Conservation (phyloP, 371 early-diverging fungal genomes). For the Dipsacomyces acuminosporus region DNA sequence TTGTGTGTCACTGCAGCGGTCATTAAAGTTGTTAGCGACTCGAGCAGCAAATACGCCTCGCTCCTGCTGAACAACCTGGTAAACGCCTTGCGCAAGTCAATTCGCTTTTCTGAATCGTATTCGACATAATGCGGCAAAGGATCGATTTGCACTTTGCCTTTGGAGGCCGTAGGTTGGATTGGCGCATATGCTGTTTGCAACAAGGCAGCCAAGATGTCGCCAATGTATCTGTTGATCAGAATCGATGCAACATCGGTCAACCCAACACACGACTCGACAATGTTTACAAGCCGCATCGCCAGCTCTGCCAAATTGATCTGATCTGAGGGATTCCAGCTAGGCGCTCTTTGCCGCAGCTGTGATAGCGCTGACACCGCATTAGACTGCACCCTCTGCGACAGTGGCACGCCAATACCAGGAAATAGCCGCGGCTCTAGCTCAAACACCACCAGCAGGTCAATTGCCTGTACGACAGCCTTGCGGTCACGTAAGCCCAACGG, state of each 20-base stretch:
- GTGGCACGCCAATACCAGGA: conserved; percentile 64
- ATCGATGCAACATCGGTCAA: conserved; percentile 55
- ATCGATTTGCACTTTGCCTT: not conserved
- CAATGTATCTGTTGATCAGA: conserved; percentile 53
- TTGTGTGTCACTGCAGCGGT: conserved; percentile 53
- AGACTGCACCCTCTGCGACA: conserved; percentile 55
- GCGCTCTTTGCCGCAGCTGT: conserved; percentile 8
- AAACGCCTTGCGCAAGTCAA: conserved; percentile 48
- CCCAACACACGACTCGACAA: conserved; percentile 28
- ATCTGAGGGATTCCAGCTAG: not conserved
- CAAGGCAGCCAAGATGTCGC: conserved; percentile 63
- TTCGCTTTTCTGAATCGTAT: conserved; percentile 12
- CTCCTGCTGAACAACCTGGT: conserved; percentile 52
- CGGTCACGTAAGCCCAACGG: conserved; percentile 35
- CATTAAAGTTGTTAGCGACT: conserved; percentile 58
- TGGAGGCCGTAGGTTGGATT: conserved; percentile 24
- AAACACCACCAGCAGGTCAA: conserved; percentile 35
- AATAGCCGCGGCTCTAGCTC: conserved; percentile 53
- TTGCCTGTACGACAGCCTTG: conserved; percentile 25
- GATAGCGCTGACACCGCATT: conserved; percentile 26
- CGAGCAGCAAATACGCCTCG: conserved; percentile 55
- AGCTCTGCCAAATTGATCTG: conserved; percentile 6
- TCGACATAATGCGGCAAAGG: conserved; percentile 6
- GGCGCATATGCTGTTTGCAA: conserved; percentile 66
- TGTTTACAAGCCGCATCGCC: conserved; percentile 19